Percentiles rank a stretch among this genome's conserved stretches.
These are phyloP conservation scores for Penicillium soppii DNA, from an alignment of 495 filamentous ascomycete genomes.

Conservation along the genomic window DNA sequence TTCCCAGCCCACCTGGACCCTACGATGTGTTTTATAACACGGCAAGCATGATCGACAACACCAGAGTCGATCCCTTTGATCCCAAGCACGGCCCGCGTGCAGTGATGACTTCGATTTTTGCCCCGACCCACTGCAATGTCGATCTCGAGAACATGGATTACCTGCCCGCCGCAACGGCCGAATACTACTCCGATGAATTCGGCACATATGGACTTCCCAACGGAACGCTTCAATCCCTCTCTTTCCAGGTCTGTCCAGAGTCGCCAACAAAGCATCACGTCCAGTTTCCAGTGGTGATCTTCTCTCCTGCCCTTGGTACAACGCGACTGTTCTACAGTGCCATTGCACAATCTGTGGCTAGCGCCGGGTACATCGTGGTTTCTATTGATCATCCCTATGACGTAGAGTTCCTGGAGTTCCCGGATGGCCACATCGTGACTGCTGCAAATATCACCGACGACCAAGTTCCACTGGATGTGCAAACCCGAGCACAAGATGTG, in stretches of 20 bases:
- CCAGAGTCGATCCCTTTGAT: constrained; percentile 30
- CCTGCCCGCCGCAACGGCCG: constrained; percentile 15
- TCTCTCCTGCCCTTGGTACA: constrained; percentile 34
- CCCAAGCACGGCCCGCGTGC: constrained; percentile 25
- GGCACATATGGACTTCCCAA: constrained; percentile 16
- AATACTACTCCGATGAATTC: constrained; percentile 11
- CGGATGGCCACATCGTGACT: constrained; percentile 36
- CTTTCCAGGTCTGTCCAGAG: constrained; percentile 4
- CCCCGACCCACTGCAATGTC: constrained; percentile 19
- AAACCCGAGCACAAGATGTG: constrained; percentile 34
- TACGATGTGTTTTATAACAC: constrained; percentile 18
- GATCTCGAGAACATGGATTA: constrained; percentile 2
- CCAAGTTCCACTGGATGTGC: constrained; percentile 5
- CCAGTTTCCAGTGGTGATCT: constrained; percentile 32
- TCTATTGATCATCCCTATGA: constrained; percentile 54
- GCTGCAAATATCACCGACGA: constrained; percentile 14
- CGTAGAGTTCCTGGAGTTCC: constrained; percentile 45
- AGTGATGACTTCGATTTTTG: constrained; percentile 37
- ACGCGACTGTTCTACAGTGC: constrained; percentile 40
- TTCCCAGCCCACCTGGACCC: constrained; percentile 12
- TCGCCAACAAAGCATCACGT: constrained; percentile 1
- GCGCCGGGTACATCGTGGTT: constrained; percentile 46
- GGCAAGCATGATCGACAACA: constrained; percentile 27
- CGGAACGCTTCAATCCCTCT: constrained; percentile 1
- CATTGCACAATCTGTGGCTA: constrained; percentile 43